These are phyloP conservation scores for Cyberlindnera suaveolens DNA, from an alignment of 805 yeast species.

Conservation along the genomic window DNA sequence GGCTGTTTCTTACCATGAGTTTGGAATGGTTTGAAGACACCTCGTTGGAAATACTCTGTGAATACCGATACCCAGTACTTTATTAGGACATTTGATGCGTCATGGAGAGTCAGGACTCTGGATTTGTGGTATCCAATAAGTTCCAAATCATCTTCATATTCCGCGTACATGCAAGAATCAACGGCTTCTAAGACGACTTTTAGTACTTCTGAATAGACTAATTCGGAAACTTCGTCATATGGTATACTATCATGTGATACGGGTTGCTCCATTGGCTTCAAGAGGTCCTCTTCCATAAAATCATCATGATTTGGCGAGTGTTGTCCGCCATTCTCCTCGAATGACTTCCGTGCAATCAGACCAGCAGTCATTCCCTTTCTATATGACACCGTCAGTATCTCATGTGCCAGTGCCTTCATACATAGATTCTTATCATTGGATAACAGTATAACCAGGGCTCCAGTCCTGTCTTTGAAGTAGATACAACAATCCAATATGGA, in stretches of 20 bases:
- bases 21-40: slow-evolving; percentile 16
- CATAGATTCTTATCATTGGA: slow-evolving; percentile 86
- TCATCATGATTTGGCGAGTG: neutral
- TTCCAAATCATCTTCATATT: slow-evolving; percentile 50
- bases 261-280: neutral
- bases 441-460: slow-evolving; percentile 49
- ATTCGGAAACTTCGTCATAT: slow-evolving; percentile 14
- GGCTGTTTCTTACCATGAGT: slow-evolving; percentile 25
- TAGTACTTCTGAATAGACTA: slow-evolving; percentile 36
- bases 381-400: slow-evolving; percentile 51
- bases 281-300: neutral
- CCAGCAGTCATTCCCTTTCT: slow-evolving; percentile 40
- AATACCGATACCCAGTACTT: slow-evolving; percentile 56
- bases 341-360: slow-evolving; percentile 36
- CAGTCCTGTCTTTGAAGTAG: slow-evolving; percentile 40
- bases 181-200: slow-evolving; percentile 38
- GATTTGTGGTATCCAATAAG: slow-evolving; percentile 42
- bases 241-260: neutral
- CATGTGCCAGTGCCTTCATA: slow-evolving; percentile 65
- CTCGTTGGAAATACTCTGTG: slow-evolving; percentile 35
- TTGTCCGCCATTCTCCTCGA: slow-evolving; percentile 26
- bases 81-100: slow-evolving; percentile 36
- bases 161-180: slow-evolving; percentile 43
- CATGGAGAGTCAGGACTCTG: slow-evolving; percentile 30
- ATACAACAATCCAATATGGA: slow-evolving; percentile 81